Conservation (phyloP, 2,329 filamentous ascomycete species). For the Pseudogymnoascus sp. region DNA sequence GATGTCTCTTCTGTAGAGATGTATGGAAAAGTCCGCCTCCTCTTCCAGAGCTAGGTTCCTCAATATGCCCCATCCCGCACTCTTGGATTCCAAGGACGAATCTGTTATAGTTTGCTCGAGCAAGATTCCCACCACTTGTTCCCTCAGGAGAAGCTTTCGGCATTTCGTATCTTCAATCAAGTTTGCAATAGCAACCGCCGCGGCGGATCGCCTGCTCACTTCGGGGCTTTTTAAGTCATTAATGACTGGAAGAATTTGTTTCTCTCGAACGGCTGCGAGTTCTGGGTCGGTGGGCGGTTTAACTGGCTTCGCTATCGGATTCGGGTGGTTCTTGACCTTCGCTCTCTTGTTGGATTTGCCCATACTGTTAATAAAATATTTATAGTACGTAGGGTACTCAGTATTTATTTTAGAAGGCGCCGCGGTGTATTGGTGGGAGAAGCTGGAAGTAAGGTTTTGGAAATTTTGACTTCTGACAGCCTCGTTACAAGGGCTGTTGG, state of each 20-base stretch:
- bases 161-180: slow-evolving; percentile 55
- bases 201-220: slow-evolving; percentile 50
- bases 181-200: slow-evolving; percentile 53
- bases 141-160: slow-evolving; percentile 57
- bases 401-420: not conserved
- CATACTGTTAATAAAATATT: slow-evolving; percentile 35
- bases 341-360: slow-evolving; percentile 50
- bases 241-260: slow-evolving; percentile 57
- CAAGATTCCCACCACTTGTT: slow-evolving; percentile 57
- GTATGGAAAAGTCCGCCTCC: slow-evolving; percentile 59
- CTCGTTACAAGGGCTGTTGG: slow-evolving; percentile 2
- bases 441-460: slow-evolving; percentile 1
- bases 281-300: slow-evolving; percentile 58
- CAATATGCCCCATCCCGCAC: slow-evolving; percentile 62
- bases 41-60: slow-evolving; percentile 55
- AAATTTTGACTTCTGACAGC: slow-evolving; percentile 8
- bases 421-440: not conserved
- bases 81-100: slow-evolving; percentile 53
- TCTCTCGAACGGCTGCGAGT: slow-evolving; percentile 54
- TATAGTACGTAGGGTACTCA: not conserved
- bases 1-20: slow-evolving; percentile 55
- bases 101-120: slow-evolving; percentile 60
- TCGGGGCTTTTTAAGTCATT: slow-evolving; percentile 53
- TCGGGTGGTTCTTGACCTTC: slow-evolving; percentile 43
- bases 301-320: slow-evolving; percentile 50